A percentile compares a stretch with the other conserved stretches of the same genome.
These are phyloP conservation scores for Trichoderma oligosporum DNA, from an alignment of 2,329 filamentous ascomycete genomes.

Conservation along the genomic window DNA sequence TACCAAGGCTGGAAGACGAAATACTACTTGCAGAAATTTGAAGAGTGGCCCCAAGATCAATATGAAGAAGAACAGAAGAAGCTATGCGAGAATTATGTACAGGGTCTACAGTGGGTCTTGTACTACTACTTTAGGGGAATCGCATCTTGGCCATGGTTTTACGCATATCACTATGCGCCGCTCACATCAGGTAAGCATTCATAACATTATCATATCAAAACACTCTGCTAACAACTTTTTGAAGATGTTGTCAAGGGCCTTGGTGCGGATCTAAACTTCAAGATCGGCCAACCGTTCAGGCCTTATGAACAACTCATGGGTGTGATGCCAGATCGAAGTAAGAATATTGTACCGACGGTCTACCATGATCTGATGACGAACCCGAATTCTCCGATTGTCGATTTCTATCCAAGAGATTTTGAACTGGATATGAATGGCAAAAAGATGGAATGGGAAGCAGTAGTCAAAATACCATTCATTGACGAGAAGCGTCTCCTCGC, in stretches of 20 bases:
- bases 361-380: constrained; percentile 95
- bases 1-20: constrained; percentile 91
- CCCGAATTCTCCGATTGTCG: constrained; percentile 84
- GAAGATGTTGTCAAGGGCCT: constrained; percentile 84
- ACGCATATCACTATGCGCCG: constrained; percentile 92
- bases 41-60: constrained; percentile 77
- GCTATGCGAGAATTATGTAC: constrained; percentile 92
- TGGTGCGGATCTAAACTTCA: constrained; percentile 83
- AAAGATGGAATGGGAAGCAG: constrained; percentile 99
- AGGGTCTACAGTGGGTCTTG: constrained; percentile 95
- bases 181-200: constrained; percentile 74
- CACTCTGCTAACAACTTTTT: constrained; percentile 24
- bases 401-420: constrained; percentile 97
- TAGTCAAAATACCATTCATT: constrained; percentile 98
- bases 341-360: constrained; percentile 83
- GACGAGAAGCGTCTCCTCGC: constrained; percentile 80
- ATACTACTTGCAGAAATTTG: constrained; percentile 87
- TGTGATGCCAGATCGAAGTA: constrained; percentile 93
- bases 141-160: constrained; percentile 98
- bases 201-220: background rate
- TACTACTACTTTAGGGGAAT: constrained; percentile 98
- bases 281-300: constrained; percentile 88
- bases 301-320: constrained; percentile 98
- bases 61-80: constrained; percentile 71
- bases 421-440: constrained; percentile 99